These are phyloP conservation scores for Hyparrhenia diplandra DNA, from an alignment of 176 grass and related monocot species.

Conservation along the genomic window DNA sequence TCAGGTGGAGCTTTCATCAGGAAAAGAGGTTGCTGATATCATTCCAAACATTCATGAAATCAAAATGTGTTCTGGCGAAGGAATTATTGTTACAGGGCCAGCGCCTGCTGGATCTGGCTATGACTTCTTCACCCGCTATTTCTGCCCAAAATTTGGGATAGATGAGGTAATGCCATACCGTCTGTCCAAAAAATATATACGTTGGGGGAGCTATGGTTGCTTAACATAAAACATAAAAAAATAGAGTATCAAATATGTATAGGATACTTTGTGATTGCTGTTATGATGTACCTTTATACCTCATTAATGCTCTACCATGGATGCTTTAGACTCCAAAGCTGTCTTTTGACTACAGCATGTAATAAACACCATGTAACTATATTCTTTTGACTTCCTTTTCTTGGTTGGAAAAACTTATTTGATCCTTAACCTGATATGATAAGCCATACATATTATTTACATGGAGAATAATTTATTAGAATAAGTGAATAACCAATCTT, in stretches of 20 bases:
- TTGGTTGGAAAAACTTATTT: neutral
- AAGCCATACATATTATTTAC: neutral
- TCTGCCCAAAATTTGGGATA: constrained; percentile 62
- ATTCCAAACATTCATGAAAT: constrained; percentile 58
- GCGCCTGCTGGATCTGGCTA: constrained; percentile 62
- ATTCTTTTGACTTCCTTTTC: neutral
- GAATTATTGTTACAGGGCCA: constrained; percentile 56
- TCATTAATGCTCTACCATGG: neutral
- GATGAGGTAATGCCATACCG: constrained; percentile 55
- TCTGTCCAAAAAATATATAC: neutral
- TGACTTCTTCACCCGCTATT: constrained; percentile 71
- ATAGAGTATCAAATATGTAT: neutral
- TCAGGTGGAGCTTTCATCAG: constrained; percentile 78
- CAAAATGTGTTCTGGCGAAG: constrained; percentile 36
- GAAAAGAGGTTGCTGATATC: constrained; percentile 55
- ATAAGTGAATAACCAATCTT: neutral
- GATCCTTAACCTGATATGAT: neutral
- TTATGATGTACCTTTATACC: neutral
- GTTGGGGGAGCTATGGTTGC: neutral
- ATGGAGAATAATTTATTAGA: neutral
- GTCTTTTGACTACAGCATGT: neutral
- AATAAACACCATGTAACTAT: neutral
- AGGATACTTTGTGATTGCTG: neutral
- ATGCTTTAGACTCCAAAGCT: neutral
- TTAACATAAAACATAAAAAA: neutral